Conservation (phyloP, 441 rosid genomes). For the Croton setiger region DNA sequence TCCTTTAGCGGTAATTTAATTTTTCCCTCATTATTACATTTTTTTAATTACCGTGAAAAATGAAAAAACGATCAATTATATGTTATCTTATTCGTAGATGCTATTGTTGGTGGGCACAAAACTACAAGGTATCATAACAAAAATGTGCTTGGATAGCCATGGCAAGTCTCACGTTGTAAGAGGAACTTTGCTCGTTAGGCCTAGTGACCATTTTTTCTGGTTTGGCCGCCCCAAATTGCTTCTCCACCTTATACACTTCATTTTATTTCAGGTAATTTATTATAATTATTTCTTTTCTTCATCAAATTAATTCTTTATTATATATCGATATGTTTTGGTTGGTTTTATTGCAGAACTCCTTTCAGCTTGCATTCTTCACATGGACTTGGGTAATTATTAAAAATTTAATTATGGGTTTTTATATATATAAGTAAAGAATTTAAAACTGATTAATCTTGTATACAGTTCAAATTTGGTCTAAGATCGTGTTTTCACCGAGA, state of each 20-base stretch:
- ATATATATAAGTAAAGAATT: neutral
- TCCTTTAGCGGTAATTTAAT: conserved; percentile 48
- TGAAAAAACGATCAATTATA: neutral
- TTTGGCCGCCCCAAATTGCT: conserved; percentile 55
- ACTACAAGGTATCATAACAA: conserved; percentile 61
- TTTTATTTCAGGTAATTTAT: conserved; percentile 57
- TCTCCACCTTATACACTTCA: conserved; percentile 62
- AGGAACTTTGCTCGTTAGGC: conserved; percentile 62
- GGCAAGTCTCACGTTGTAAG: conserved; percentile 53
- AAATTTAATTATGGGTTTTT: neutral
- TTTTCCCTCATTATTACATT: neutral
- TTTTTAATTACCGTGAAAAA: neutral
- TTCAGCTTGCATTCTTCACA: conserved; percentile 74
- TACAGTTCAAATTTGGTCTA: conserved; percentile 60
- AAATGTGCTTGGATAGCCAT: conserved; percentile 63
- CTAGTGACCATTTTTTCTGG: conserved; percentile 72
- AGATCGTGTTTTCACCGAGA: conserved; percentile 58
- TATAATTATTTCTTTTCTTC: too few species aligned
- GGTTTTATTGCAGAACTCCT: conserved; percentile 56
- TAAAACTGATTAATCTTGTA: neutral
- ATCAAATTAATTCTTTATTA: neutral
- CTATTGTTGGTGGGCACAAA: conserved; percentile 62
- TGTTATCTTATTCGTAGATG: conserved; percentile 35
- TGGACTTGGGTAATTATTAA: conserved; percentile 63
- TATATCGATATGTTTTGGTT: conserved; percentile 19